Evolutionary conservation across 1,139 yeast species (phyloP).

Genomic region (Magnusiomyces fungicola): DNA sequence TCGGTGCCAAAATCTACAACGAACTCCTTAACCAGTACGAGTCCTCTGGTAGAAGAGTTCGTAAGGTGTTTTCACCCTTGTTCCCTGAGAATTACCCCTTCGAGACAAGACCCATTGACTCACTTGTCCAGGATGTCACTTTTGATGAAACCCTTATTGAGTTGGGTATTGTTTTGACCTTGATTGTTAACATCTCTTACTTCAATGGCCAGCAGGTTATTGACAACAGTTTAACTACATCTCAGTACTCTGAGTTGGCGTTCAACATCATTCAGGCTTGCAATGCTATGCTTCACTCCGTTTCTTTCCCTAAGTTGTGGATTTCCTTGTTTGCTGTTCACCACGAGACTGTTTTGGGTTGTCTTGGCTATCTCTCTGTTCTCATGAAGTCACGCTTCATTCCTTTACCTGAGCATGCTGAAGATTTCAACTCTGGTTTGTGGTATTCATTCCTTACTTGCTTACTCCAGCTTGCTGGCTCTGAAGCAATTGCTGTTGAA

Average conservation of each 20-base stretch:
- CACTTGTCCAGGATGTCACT: conserved; percentile 62
- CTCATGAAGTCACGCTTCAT: conserved; percentile 35
- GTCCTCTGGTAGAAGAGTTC: conserved; percentile 10
- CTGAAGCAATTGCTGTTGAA: conserved; percentile 29
- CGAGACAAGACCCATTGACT: conserved; percentile 59
- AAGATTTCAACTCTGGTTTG: conserved; percentile 50
- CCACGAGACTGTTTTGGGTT: conserved; percentile 53
- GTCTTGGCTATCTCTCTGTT: conserved; percentile 47
- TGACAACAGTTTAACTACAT: conserved; percentile 45
- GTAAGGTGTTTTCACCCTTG: conserved; percentile 33
- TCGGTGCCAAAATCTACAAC: conserved; percentile 28
- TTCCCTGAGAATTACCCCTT: conserved; percentile 70
- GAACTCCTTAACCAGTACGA: conserved; percentile 25
- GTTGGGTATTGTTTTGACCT: conserved; percentile 40
- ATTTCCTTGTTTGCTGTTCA: conserved; percentile 29
- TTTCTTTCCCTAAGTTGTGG: conserved; percentile 38
- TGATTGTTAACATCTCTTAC: conserved; percentile 28
- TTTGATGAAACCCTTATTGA: conserved; percentile 72
- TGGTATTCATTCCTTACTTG: conserved; percentile 50
- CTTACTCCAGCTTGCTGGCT: conserved; percentile 48
- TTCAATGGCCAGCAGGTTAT: conserved; percentile 47
- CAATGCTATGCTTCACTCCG: conserved; percentile 31
- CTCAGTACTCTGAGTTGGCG: conserved; percentile 32
- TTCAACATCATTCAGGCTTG: conserved; percentile 35
- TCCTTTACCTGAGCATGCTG: conserved; percentile 52